Evolutionary conservation across 805 yeast species (phyloP).

Genomic region (Ogataea salicorniae): DNA sequence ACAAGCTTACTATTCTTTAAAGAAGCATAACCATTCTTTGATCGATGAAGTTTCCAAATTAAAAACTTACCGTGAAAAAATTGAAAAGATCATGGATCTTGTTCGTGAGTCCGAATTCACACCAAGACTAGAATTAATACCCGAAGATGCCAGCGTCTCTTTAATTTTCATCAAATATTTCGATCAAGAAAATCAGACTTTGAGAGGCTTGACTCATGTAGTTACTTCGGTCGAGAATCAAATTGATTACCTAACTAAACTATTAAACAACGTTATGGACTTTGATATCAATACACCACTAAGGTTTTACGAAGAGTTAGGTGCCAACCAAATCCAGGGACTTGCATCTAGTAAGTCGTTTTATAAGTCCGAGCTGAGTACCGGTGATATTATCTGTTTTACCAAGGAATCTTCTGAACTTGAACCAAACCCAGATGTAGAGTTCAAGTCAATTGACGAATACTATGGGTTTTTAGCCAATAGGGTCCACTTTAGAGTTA

Average conservation of each 20-base stretch:
- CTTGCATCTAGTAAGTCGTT: conserved; percentile 38
- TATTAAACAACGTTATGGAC: conserved; percentile 38
- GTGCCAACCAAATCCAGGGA: conserved; percentile 45
- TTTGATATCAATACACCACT: conserved; percentile 32
- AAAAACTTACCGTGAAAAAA: conserved; percentile 7
- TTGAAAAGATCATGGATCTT: conserved; percentile 5
- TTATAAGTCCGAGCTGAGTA: conserved; percentile 52
- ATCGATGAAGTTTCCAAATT: conserved; percentile 2
- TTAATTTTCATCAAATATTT: conserved; percentile 24
- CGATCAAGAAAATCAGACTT: conserved; percentile 42
- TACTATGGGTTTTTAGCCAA: conserved; percentile 53
- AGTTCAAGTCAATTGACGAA: conserved; percentile 35
- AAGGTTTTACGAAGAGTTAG: conserved; percentile 55
- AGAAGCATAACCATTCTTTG: conserved; percentile 2
- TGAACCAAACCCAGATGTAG: conserved; percentile 1
- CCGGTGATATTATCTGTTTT: conserved; percentile 60
- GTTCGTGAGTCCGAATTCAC: conserved; percentile 11
- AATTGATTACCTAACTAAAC: conserved; percentile 36
- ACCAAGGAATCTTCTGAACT: conserved; percentile 16
- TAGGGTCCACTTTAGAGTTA: conserved; percentile 54
- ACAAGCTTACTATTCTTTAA: conserved; percentile 15
- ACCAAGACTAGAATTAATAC: conserved; percentile 20
- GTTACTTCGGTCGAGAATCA: conserved; percentile 44
- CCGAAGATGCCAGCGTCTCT: conserved; percentile 20
- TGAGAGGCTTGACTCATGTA: conserved; percentile 64